Evolutionary conservation across 2,329 filamentous ascomycete genomes (phyloP), one percentile per base, ranked within the genome.

Genomic region (Colletotrichum acutatum): DNA sequence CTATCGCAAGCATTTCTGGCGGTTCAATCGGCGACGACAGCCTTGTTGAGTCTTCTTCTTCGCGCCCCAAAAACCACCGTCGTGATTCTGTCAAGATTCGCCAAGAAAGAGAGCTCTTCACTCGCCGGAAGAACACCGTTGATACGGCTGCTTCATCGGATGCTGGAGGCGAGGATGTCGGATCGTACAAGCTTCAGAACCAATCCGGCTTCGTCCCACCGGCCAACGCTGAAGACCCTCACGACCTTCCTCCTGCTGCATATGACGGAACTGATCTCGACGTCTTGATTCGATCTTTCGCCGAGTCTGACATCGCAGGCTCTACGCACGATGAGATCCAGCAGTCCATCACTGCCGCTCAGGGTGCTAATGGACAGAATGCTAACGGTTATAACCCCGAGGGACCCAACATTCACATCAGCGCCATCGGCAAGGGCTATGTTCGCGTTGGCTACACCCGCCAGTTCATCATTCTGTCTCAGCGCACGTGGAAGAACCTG

Each of bases 401-500:
- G 4, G 84, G 86, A 2, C 82, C 86, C 5, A 90, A 89, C 74
- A 84, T 88, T 54, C 84, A 87, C 75, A 80, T 83, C 30, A 88
- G 88, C 64, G 89, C 89, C 9, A 90, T 95, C 76, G 91, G 96
- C 74, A 93, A 91, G 79, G 93, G 94, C 22, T 98, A 97, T 82
- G 90, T 91, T 70, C 94, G 97, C 72, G 89, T 98, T 70, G 92
- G 96, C 59, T 92, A 95, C 76, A 78, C 89, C 9, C 89, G 92
- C 56, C 97, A 99, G 82, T 98, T 99, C 82, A 80, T 92, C 67
- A 98, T 99, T 77, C 87, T 99, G 14, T 97, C 96, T 0, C 89
- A 92, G 78, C 91, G 97, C 58, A 99, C 97, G 0, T 99, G 96
- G 96, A 95, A 94, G 80, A 99, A 99, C 80, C 88, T 99, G 7